Conservation (phyloP, 495 filamentous ascomycete genomes). For the Sabuloglossum arenarium region DNA sequence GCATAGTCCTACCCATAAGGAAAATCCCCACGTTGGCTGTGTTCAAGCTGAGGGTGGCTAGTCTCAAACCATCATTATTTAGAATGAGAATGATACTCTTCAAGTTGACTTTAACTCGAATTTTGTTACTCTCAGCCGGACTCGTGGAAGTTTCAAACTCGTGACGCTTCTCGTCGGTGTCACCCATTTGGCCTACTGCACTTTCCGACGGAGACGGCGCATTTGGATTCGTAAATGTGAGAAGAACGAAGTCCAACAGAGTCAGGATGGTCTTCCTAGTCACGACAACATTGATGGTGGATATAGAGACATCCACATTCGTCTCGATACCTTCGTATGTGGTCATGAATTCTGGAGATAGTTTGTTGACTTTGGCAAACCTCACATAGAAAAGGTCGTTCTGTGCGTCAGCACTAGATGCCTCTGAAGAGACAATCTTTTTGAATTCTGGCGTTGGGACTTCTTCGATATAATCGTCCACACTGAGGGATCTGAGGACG, state of each 20-base stretch:
- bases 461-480: constrained; percentile 87
- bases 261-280: constrained; percentile 86
- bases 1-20: constrained; percentile 64
- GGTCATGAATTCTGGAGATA: constrained; percentile 81
- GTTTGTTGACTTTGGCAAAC: constrained; percentile 68
- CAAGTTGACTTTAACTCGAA: constrained; percentile 73
- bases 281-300: constrained; percentile 87
- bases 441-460: constrained; percentile 86
- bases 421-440: constrained; percentile 80
- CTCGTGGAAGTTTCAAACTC: constrained; percentile 1
- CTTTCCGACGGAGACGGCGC: constrained; percentile 17
- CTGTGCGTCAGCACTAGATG: constrained; percentile 43
- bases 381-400: constrained; percentile 76
- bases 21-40: constrained; percentile 83
- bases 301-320: constrained; percentile 77
- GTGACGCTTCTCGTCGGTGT: constrained; percentile 19
- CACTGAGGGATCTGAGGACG: constrained; percentile 61
- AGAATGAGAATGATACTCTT: constrained; percentile 86
- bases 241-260: constrained; percentile 84
- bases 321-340: constrained; percentile 84
- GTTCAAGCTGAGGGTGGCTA: constrained; percentile 81
- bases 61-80: constrained; percentile 93
- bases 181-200: constrained; percentile 11
- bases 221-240: constrained; percentile 71
- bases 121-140: constrained; percentile 26